Evolutionary conservation across 306 rosid species (phyloP).

Genomic region (Elaeagnus macrophylla): DNA sequence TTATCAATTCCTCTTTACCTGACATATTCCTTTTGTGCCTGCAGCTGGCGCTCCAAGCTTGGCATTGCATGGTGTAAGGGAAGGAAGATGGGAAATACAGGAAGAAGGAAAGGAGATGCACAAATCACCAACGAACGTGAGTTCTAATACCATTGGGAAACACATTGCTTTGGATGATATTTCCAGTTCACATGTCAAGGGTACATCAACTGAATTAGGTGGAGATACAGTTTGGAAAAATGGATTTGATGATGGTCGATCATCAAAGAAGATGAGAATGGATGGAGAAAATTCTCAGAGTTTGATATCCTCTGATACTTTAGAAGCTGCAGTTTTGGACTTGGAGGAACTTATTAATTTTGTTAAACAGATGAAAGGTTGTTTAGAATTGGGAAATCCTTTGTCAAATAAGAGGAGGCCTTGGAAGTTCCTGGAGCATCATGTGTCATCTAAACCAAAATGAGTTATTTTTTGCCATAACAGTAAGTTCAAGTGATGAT

Average conservation of each 20-base stretch:
- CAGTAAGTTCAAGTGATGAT: conserved; percentile 2
- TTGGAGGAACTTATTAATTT: conserved; percentile 68
- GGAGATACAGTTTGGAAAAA: conserved; percentile 16
- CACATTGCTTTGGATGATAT: conserved; percentile 17
- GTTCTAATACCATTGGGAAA: conserved; percentile 20
- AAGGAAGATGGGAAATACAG: no score
- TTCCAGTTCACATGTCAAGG: conserved; percentile 21
- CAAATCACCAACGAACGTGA: conserved; percentile 9
- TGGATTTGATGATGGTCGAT: conserved; percentile 14
- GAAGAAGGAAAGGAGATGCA: not conserved
- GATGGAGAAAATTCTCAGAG: conserved; percentile 28
- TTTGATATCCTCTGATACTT: conserved; percentile 34
- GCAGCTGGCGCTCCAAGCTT: no score
- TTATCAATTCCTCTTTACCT: no score
- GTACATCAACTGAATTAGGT: conserved; percentile 18
- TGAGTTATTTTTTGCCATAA: conserved; percentile 8
- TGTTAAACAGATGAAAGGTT: conserved; percentile 56
- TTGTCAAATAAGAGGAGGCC: conserved; percentile 21
- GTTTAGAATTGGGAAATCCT: conserved; percentile 39
- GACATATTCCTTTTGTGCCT: no score
- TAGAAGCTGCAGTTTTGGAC: conserved; percentile 58
- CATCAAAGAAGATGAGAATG: conserved; percentile 34
- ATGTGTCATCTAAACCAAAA: conserved; percentile 22
- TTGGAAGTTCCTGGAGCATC: conserved; percentile 49
- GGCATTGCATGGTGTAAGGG: no score